phyloP scores from a whole-genome alignment of 116 monocot species.

The Trichopus zeylanicus region DNA sequence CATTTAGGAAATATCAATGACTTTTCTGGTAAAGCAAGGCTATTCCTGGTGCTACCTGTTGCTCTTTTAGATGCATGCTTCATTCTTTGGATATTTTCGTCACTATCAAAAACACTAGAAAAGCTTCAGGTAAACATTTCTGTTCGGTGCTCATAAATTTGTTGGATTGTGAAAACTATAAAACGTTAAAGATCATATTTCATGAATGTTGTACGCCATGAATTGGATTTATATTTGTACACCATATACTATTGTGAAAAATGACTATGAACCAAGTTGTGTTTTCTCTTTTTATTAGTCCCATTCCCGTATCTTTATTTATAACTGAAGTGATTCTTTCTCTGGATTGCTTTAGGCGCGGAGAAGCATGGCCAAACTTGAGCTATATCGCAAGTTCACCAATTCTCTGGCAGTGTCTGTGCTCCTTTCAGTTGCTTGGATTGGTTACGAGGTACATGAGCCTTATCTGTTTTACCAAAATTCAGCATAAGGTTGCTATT shows the following conservation, averaged over 20 bases:
- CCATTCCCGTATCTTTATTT: neutral
- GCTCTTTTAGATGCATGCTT: slow-evolving; percentile 90
- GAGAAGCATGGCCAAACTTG: slow-evolving; percentile 76
- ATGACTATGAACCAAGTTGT: too few species aligned
- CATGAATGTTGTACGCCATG: too few species aligned
- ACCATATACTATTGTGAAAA: too few species aligned
- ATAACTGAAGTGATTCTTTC: neutral
- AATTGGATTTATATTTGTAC: too few species aligned
- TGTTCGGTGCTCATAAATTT: neutral
- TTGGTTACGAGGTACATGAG: slow-evolving; percentile 95
- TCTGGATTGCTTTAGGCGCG: slow-evolving; percentile 37
- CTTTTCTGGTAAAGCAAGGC: slow-evolving; percentile 84
- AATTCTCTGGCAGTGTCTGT: slow-evolving; percentile 79
- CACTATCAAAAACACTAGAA: slow-evolving; percentile 84
- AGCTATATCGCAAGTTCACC: slow-evolving; percentile 86
- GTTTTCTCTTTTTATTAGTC: neutral
- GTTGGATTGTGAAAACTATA: neutral
- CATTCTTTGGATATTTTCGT: slow-evolving; percentile 98
- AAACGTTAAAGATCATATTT: too few species aligned
- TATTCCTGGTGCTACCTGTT: slow-evolving; percentile 91
- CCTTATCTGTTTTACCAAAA: neutral
- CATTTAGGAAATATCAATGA: slow-evolving; percentile 97
- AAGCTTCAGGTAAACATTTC: slow-evolving; percentile 82
- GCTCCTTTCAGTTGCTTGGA: slow-evolving; percentile 89
- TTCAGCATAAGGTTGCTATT: neutral